These are phyloP conservation scores for Apium graveolens DNA, from an alignment of 129 eudicot genomes.

Conservation along the genomic window DNA sequence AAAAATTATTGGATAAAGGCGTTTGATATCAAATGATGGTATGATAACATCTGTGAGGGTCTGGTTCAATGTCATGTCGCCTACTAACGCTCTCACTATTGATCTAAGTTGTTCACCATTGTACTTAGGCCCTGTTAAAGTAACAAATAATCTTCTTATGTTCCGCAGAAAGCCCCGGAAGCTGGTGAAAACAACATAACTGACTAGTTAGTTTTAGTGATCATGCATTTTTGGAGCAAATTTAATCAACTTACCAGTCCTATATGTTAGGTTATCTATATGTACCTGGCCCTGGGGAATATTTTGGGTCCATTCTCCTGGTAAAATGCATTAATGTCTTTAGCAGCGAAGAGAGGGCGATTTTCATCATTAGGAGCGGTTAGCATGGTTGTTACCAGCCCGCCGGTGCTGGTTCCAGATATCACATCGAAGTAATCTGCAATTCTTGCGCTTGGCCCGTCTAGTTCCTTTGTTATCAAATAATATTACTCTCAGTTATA, in stretches of 20 bases:
- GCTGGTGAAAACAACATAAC: conserved; percentile 11
- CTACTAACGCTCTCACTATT: conserved; percentile 14
- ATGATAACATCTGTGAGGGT: conserved; percentile 31
- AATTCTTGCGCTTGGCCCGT: conserved; percentile 49
- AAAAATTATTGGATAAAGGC: conserved; percentile 39
- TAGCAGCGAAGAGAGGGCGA: conserved; percentile 55
- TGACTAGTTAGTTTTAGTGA: not conserved
- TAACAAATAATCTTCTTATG: conserved; percentile 8
- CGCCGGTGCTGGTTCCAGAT: conserved; percentile 82
- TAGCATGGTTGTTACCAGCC: conserved; percentile 61
- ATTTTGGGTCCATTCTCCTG: conserved; percentile 42
- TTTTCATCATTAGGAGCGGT: conserved; percentile 54
- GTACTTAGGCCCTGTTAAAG: conserved; percentile 32
- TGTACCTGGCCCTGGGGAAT: conserved; percentile 43
- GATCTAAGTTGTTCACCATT: conserved; percentile 30
- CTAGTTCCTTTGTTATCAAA: conserved; percentile 44
- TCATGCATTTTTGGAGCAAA: not conserved
- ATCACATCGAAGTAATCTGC: conserved; percentile 78
- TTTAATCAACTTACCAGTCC: not conserved
- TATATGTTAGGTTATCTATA: not conserved
- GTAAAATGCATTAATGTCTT: conserved; percentile 45
- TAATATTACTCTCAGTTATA: not conserved
- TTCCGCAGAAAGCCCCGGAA: not conserved
- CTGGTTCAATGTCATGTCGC: conserved; percentile 27
- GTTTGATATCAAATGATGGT: conserved; percentile 39